Conservation (phyloP, 208 protist genomes). For the Trypanosoma congolense region DNA sequence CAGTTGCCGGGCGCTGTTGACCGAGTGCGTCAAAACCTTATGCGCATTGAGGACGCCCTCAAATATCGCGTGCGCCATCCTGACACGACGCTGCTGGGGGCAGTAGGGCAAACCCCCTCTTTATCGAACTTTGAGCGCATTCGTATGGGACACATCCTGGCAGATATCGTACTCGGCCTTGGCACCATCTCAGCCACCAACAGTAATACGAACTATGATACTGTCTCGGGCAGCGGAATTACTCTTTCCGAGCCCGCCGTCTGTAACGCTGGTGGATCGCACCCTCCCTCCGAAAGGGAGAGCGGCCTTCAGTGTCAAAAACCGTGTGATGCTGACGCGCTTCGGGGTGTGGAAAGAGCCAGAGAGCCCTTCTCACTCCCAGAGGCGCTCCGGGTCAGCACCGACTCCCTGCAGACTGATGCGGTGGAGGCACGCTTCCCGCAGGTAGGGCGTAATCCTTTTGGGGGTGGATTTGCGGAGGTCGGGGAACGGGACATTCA, state of each 20-base stretch:
- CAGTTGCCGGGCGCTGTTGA: slow-evolving; percentile 26
- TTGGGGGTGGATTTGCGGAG: too few relatives aligned
- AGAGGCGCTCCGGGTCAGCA: too few relatives aligned
- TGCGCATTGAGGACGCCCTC: slow-evolving; percentile 32
- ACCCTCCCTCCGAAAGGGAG: too few relatives aligned
- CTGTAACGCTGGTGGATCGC: neutral
- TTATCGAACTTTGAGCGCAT: slow-evolving; percentile 55
- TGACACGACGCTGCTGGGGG: neutral
- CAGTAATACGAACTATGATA: slow-evolving; percentile 15
- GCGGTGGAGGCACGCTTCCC: too few relatives aligned
- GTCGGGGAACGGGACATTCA: too few relatives aligned
- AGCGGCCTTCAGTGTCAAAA: too few relatives aligned
- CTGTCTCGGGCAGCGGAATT: neutral
- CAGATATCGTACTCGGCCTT: slow-evolving; percentile 49
- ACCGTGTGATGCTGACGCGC: too few relatives aligned
- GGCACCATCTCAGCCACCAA: slow-evolving; percentile 21
- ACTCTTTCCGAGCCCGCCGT: neutral
- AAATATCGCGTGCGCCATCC: slow-evolving; percentile 37
- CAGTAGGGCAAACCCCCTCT: slow-evolving; percentile 3
- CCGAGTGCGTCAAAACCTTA: slow-evolving; percentile 30
- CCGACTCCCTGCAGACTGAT: too few relatives aligned
- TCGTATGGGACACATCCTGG: slow-evolving; percentile 50
- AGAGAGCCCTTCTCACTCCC: too few relatives aligned
- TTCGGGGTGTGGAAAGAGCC: too few relatives aligned
- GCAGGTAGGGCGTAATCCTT: too few relatives aligned